phyloP scores from a whole-genome alignment of 306 rosid genomes.

The Senna tora region DNA sequence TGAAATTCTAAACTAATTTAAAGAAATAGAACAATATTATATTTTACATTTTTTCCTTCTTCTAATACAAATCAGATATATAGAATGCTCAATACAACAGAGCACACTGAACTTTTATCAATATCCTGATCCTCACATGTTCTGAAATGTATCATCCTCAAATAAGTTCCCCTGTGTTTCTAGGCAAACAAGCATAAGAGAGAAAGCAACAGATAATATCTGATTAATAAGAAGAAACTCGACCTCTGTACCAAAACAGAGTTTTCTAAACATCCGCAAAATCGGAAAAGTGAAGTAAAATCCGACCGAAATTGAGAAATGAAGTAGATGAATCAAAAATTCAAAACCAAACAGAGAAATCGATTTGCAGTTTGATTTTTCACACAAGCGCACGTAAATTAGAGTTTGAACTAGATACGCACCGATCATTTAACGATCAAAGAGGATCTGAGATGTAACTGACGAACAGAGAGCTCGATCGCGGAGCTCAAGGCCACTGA shows the following conservation, averaged over 20 bases:
- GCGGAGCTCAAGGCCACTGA: neutral
- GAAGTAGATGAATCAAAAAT: neutral
- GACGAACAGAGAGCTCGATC: constrained; percentile 29
- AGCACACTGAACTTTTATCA: neutral
- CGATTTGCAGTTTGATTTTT: neutral
- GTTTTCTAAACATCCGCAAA: neutral
- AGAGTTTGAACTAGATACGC: neutral
- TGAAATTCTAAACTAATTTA: neutral
- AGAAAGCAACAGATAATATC: neutral
- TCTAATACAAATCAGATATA: neutral
- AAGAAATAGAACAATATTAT: neutral
- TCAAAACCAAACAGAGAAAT: constrained; percentile 15
- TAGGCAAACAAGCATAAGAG: neutral
- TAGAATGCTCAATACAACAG: neutral
- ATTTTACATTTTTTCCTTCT: neutral
- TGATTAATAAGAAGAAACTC: too few relatives aligned
- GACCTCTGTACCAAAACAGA: neutral
- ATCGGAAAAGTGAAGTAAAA: neutral
- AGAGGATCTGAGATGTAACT: constrained; percentile 20
- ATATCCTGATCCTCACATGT: neutral
- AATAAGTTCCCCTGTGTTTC: constrained; percentile 25
- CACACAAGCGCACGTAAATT: neutral
- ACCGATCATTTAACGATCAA: constrained; percentile 27
- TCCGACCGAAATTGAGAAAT: constrained; percentile 4
- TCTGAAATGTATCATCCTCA: neutral